Conservation (phyloP, 768 basidiomycete species). For the Rhodotorula taiwanensis region DNA sequence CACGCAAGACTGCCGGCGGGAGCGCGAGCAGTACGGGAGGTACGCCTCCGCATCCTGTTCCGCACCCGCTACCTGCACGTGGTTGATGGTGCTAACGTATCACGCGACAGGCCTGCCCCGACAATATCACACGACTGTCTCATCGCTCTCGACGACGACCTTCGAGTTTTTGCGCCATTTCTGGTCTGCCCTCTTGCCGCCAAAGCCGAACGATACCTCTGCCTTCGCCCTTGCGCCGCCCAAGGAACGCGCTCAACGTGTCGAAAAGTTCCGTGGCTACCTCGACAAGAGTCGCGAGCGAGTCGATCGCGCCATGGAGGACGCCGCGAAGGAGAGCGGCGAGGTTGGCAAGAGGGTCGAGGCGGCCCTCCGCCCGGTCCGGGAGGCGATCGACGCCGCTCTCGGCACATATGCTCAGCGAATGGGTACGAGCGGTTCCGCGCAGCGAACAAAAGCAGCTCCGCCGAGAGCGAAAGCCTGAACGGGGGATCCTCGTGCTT, state of each 20-base stretch:
- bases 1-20: constrained; percentile 3
- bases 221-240: constrained; percentile 50
- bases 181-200: constrained; percentile 63
- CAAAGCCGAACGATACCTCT: constrained; percentile 24
- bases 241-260: constrained; percentile 67
- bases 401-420: constrained; percentile 1
- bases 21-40: constrained; percentile 3
- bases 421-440: background rate
- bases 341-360: constrained; percentile 51
- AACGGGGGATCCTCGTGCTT: too few relatives aligned
- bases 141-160: constrained; percentile 64
- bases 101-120: constrained; percentile 64
- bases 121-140: constrained; percentile 65
- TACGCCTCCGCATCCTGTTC: constrained; percentile 3
- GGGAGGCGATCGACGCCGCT: constrained; percentile 21
- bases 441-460: too few relatives aligned
- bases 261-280: constrained; percentile 79
- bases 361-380: constrained; percentile 42
- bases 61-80: background rate
- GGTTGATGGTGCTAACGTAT: background rate
- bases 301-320: constrained; percentile 65
- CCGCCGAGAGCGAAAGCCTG: too few relatives aligned
- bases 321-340: constrained; percentile 53
- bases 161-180: constrained; percentile 96
- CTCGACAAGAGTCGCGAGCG: constrained; percentile 73